phyloP scores from a whole-genome alignment of 139 green algal species.

The Bryopsis sp. region DNA sequence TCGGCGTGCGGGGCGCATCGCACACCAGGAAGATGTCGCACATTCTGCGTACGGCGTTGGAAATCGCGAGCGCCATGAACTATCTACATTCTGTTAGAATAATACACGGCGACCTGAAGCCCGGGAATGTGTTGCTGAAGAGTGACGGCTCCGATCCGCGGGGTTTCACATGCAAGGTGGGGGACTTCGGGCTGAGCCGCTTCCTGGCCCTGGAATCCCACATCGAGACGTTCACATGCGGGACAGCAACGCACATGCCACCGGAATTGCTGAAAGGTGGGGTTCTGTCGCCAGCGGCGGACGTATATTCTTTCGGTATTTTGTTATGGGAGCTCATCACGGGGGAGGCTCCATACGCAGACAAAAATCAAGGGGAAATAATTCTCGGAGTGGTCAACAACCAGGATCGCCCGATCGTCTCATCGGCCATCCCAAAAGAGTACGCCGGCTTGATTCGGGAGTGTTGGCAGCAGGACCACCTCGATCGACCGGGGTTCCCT shows the following conservation, averaged over 20 bases:
- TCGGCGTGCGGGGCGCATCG: background rate
- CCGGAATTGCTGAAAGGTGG: slow-evolving; percentile 25
- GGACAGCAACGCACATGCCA: slow-evolving; percentile 26
- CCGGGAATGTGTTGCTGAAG: slow-evolving; percentile 46
- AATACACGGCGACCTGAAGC: slow-evolving; percentile 46
- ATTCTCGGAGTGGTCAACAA: slow-evolving; percentile 10
- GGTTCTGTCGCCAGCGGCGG: slow-evolving; percentile 11
- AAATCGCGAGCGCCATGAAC: slow-evolving; percentile 16
- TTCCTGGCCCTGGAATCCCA: slow-evolving; percentile 18
- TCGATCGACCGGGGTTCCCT: background rate
- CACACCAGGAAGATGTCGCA: background rate
- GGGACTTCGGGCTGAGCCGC: slow-evolving; percentile 25
- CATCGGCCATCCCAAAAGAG: slow-evolving; percentile 7
- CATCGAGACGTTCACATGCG: slow-evolving; percentile 21
- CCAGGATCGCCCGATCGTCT: background rate
- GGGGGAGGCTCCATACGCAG: background rate
- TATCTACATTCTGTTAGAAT: slow-evolving; percentile 17
- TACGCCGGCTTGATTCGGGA: background rate
- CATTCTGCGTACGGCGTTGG: slow-evolving; percentile 1
- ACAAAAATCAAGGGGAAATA: slow-evolving; percentile 12
- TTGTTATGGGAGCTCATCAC: slow-evolving; percentile 13
- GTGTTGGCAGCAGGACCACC: slow-evolving; percentile 12
- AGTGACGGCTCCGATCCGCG: slow-evolving; percentile 21
- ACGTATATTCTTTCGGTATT: slow-evolving; percentile 28
- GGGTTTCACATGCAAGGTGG: slow-evolving; percentile 48